Evolutionary conservation across 208 protist genomes (phyloP).

Genomic region (Crithidia mellificae): DNA sequence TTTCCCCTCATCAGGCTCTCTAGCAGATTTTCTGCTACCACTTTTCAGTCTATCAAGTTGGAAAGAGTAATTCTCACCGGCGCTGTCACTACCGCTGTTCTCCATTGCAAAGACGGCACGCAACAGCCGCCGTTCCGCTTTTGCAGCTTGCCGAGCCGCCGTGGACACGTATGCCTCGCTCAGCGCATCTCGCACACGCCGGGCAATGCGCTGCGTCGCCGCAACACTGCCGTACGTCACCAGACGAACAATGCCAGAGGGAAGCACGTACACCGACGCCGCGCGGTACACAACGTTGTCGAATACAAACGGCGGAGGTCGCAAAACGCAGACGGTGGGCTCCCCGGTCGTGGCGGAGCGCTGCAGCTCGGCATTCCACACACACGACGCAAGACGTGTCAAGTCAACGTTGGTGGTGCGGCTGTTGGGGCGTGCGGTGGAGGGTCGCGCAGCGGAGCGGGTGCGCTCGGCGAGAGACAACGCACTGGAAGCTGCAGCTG

Average conservation of each 20-base stretch:
- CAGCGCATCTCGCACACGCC: constrained; percentile 3
- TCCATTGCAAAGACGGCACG: constrained; percentile 10
- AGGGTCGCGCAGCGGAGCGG: background rate
- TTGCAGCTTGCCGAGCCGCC: constrained; percentile 10
- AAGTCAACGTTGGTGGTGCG: constrained; percentile 4
- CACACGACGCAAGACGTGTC: constrained; percentile 4
- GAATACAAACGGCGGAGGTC: constrained; percentile 15
- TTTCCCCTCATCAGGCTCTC: background rate
- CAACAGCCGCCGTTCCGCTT: constrained; percentile 22
- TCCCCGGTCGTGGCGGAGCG: background rate
- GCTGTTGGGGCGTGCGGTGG: background rate
- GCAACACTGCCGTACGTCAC: constrained; percentile 16
- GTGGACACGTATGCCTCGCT: constrained; percentile 6
- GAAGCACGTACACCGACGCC: constrained; percentile 10
- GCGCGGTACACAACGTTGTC: constrained; percentile 6
- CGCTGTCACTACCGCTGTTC: background rate
- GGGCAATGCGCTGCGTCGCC: constrained; percentile 16
- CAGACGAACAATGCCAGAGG: constrained; percentile 30
- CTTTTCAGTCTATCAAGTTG: background rate
- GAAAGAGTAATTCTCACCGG: too few species aligned
- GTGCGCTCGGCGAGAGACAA: background rate
- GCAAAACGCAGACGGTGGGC: constrained; percentile 23
- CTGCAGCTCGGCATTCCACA: constrained; percentile 40
- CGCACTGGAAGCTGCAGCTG: background rate
- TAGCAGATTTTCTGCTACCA: too few species aligned